Percentiles rank a stretch among this genome's conserved stretches.
Evolutionary conservation across 208 protist species (phyloP).

Genomic region (Wallacemonas rigidus): DNA sequence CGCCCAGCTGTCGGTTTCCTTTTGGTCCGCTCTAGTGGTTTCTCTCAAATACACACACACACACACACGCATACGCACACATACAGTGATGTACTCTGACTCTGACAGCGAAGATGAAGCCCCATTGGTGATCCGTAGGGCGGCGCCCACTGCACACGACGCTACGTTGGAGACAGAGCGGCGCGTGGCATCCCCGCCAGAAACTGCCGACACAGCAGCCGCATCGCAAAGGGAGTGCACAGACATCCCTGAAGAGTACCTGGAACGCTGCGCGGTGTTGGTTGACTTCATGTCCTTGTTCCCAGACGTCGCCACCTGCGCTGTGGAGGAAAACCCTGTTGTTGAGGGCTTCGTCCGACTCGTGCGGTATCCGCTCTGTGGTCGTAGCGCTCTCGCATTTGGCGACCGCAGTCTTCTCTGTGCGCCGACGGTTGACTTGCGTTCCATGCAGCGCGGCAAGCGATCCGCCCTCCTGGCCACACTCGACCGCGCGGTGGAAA

Average conservation of each 20-base stretch:
- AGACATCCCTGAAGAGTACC: constrained; percentile 20
- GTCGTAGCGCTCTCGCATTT: background rate
- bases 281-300: constrained; percentile 32
- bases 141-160: background rate
- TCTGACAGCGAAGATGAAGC: constrained; percentile 5
- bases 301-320: background rate
- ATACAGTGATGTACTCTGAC: constrained; percentile 10
- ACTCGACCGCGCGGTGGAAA: background rate
- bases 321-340: constrained; percentile 17
- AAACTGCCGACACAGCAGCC: background rate
- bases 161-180: background rate
- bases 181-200: background rate
- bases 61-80: background rate
- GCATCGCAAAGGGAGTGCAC: constrained; percentile 8
- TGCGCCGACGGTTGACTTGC: background rate
- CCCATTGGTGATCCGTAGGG: background rate
- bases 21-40: too few relatives aligned
- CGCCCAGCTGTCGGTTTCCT: background rate
- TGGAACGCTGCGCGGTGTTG: constrained; percentile 42
- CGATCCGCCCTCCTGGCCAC: background rate
- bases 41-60: too few relatives aligned
- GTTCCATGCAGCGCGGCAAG: background rate
- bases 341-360: constrained; percentile 31
- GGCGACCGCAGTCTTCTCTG: background rate
- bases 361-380: constrained; percentile 25